These are phyloP conservation scores for Syzygium oleosum DNA, from an alignment of 345 rosid genomes.

Conservation along the genomic window DNA sequence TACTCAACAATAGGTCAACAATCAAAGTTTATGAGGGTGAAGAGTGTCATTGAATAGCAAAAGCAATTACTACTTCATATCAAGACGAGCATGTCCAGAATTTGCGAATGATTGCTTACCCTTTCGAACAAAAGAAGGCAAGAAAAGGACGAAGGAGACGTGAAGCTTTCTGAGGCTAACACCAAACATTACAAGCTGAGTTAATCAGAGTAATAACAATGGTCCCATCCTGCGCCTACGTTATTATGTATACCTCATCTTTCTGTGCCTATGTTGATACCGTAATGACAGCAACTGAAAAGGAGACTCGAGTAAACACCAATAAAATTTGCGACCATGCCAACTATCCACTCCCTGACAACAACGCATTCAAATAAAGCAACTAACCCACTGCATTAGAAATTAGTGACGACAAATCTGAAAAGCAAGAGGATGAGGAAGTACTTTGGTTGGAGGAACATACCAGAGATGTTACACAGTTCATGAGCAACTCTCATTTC, in stretches of 20 bases:
- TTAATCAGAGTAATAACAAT: too few relatives aligned
- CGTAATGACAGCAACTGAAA: too few relatives aligned
- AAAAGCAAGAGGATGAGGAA: not conserved
- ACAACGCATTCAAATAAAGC: not conserved
- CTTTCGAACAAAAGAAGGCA: not conserved
- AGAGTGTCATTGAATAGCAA: not conserved
- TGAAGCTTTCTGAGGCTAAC: not conserved
- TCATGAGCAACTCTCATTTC: not conserved
- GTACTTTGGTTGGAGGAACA: not conserved
- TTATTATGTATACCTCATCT: too few relatives aligned
- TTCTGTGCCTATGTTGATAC: too few relatives aligned
- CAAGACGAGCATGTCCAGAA: not conserved
- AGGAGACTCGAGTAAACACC: too few relatives aligned
- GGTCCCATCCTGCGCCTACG: too few relatives aligned
- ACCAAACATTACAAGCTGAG: too few relatives aligned
- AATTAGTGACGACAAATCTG: not conserved
- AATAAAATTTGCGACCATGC: too few relatives aligned
- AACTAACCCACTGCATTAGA: not conserved
- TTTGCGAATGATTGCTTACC: not conserved
- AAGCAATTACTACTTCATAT: not conserved
- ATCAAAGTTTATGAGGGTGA: not conserved
- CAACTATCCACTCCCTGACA: too few relatives aligned
- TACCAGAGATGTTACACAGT: rapidly evolving
- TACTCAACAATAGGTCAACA: not conserved
- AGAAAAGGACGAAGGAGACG: not conserved